Base-by-base conservation (phyloP, 23 red algal genomes). In the Gracilariopsis chorda region DNA sequence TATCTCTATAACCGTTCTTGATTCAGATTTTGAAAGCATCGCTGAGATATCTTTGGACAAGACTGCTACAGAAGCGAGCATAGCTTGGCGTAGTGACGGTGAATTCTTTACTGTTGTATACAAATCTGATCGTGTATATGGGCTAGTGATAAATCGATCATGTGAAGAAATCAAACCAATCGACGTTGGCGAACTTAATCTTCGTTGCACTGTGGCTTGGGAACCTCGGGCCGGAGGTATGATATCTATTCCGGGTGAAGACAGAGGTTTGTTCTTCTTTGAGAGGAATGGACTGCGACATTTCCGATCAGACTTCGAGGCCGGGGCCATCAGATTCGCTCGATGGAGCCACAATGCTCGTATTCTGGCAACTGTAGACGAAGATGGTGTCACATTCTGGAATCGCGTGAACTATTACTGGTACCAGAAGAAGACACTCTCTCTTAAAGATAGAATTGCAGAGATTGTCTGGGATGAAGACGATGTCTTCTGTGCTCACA, bases 281-380 rank as follows among this genome's bases (percentile, higher is more conserved):
- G 93, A 95, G 56, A 75, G 78, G 7, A 95, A 95, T 83, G 93
- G 93, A 2, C 69, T 90, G 83, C 82, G 93, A 46, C 93, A 95
- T 55, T 23, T 74, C 24, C 72, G 93, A 19, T 79, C 67, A 24
- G 93, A 95, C 33, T 83, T 88, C 58, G 8, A 55, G 2, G 34
- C 72, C 40, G 45, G 37, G 30, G 56, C 33, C n/a, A 3, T 44
- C 13, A 39, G 39, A 19, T 39, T 80, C 35, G 55, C 77, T 32
- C 32, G 58, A 34, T 91, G 88, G 88, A 91, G 75, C 70, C 51
- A 32, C 4, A 72, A 46, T 82, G 34, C 48, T 10, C 11, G 28
- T 4, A 47, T 51, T 62, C 48, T 91, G 59, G 83, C 83, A 4
- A 45, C 75, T 60, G 83, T 43, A 23, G 83, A 58, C 36, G 7